A percentile compares a stretch with the other conserved stretches of the same genome.
Conservation (phyloP, 2,329 filamentous ascomycete species). For the Moelleriella libera region DNA sequence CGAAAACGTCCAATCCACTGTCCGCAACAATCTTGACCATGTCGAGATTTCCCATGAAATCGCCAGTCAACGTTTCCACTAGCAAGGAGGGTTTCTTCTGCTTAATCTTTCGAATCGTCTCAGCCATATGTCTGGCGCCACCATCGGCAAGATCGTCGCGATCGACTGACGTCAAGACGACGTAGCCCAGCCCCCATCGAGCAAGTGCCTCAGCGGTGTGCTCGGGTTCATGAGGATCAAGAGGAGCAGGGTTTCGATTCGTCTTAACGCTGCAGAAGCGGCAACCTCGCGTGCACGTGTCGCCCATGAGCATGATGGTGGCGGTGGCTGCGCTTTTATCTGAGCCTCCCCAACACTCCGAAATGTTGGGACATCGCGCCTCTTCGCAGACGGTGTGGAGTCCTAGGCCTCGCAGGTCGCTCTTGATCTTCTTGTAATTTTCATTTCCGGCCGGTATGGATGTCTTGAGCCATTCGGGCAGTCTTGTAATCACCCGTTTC, state of each 20-base stretch:
- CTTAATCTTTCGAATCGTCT: slow-evolving; percentile 92
- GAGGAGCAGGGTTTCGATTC: slow-evolving; percentile 53
- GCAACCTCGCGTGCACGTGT: slow-evolving; percentile 92
- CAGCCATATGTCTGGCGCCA: slow-evolving; percentile 78
- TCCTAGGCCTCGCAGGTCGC: slow-evolving; percentile 75
- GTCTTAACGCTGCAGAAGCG: slow-evolving; percentile 98
- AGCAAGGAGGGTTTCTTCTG: slow-evolving; percentile 62
- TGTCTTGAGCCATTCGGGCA: slow-evolving; percentile 93
- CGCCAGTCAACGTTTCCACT: slow-evolving; percentile 76
- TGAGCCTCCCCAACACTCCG: slow-evolving; percentile 90
- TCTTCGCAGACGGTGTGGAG: slow-evolving; percentile 97
- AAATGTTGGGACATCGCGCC: slow-evolving; percentile 92
- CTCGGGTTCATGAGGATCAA: slow-evolving; percentile 94
- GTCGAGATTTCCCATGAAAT: slow-evolving; percentile 73
- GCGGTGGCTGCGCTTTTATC: slow-evolving; percentile 84
- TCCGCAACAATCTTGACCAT: slow-evolving; percentile 75
- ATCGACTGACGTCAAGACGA: slow-evolving; percentile 87
- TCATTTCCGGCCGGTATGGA: slow-evolving; percentile 68
- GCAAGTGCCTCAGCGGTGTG: slow-evolving; percentile 87
- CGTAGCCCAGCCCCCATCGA: slow-evolving; percentile 89
- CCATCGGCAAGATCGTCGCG: slow-evolving; percentile 85
- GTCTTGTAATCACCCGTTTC: slow-evolving; percentile 52
- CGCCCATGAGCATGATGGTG: slow-evolving; percentile 98
- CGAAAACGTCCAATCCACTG: slow-evolving; percentile 89
- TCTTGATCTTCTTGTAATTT: slow-evolving; percentile 92